Conservation (phyloP, 768 basidiomycete species). For the Dacryopinax spathularia region DNA sequence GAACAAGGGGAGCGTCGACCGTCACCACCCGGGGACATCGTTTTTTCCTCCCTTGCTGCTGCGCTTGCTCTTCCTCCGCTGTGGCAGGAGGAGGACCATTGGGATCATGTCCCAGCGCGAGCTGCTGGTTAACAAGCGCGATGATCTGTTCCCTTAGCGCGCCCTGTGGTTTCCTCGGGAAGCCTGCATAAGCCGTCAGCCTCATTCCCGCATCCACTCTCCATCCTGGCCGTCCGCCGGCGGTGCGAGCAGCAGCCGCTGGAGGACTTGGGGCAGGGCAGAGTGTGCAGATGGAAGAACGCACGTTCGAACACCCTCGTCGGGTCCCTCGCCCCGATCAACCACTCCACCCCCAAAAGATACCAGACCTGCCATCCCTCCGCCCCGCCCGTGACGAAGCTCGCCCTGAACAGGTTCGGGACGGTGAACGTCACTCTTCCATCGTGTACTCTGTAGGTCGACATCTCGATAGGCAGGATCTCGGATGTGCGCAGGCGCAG, state of each 20-base stretch:
- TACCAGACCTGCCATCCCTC: slow-evolving; percentile 58
- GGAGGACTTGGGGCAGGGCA: neutral
- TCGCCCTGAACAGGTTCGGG: slow-evolving; percentile 56
- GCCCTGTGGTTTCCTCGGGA: slow-evolving; percentile 11
- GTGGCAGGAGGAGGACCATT: neutral
- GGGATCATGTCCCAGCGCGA: slow-evolving; percentile 10
- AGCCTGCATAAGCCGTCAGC: slow-evolving; percentile 8
- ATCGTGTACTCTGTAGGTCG: slow-evolving; percentile 49
- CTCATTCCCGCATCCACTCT: too few species aligned
- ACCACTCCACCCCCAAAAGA: slow-evolving; percentile 34
- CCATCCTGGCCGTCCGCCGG: too few species aligned
- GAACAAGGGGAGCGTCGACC: slow-evolving; percentile 69
- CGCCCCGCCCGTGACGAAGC: slow-evolving; percentile 59
- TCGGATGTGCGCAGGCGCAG: slow-evolving; percentile 69
- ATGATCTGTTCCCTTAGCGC: slow-evolving; percentile 16
- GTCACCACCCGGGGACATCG: slow-evolving; percentile 17
- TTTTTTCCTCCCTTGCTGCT: neutral
- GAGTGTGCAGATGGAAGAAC: neutral
- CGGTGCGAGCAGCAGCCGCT: too few species aligned
- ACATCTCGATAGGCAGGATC: slow-evolving; percentile 68
- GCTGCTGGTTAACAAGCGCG: slow-evolving; percentile 14
- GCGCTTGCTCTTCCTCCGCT: neutral
- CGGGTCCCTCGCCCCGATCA: slow-evolving; percentile 41
- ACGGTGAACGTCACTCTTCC: slow-evolving; percentile 70
- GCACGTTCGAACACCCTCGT: neutral